Evolutionary conservation across 306 rosid species (phyloP).

Genomic region (Cucumis cinereus): DNA sequence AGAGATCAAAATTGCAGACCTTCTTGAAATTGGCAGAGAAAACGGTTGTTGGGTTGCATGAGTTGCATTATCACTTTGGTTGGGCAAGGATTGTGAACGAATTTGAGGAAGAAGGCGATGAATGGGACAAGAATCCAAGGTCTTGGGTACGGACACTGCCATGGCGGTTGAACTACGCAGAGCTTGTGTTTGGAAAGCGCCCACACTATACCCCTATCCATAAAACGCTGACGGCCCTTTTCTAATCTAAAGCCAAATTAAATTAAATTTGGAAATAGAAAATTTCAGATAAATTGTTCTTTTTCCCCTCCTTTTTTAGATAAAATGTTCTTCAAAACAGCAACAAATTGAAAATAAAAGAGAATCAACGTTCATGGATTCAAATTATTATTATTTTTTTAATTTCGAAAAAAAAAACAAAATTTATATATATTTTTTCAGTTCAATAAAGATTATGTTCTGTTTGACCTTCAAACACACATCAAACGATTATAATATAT

Average conservation of each 20-base stretch:
- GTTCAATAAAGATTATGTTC: too few species aligned
- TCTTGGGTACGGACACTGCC: slow-evolving; percentile 1
- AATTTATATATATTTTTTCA: too few species aligned
- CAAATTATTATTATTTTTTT: too few species aligned
- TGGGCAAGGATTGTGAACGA: neutral
- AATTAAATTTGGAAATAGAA: neutral
- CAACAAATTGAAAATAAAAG: too few species aligned
- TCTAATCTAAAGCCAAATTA: neutral
- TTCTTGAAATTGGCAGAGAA: slow-evolving; percentile 39
- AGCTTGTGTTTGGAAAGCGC: neutral
- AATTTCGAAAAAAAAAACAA: too few species aligned
- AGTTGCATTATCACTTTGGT: neutral
- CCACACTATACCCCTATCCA: slow-evolving; percentile 4
- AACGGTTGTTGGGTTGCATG: slow-evolving; percentile 4
- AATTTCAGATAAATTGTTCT: neutral
- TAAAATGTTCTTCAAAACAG: too few species aligned
- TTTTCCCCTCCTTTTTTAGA: too few species aligned
- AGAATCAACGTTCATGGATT: too few species aligned
- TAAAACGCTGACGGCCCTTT: neutral
- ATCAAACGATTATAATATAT: too few species aligned
- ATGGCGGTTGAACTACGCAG: slow-evolving; percentile 1
- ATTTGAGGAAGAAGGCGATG: slow-evolving; percentile 5
- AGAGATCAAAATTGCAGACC: slow-evolving; percentile 51
- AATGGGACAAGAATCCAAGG: slow-evolving; percentile 1
- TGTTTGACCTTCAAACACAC: too few species aligned